Evolutionary conservation across 2,329 filamentous ascomycete genomes (phyloP).

Genomic region (Xylariaceae sp.): DNA sequence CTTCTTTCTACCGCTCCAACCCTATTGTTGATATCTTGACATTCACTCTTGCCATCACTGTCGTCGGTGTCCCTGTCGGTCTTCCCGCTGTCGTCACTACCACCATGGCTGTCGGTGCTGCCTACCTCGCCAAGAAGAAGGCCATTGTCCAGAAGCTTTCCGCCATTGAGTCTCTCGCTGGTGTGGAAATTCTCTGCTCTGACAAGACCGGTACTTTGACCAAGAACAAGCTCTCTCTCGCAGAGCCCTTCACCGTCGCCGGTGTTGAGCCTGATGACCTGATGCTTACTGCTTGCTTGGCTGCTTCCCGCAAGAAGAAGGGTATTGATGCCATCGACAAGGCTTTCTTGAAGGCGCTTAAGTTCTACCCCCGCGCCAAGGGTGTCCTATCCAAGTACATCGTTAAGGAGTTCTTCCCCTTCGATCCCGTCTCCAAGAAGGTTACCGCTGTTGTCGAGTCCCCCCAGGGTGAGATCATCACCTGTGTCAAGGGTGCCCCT

Average conservation of each 20-base stretch:
- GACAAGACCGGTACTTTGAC: conserved; percentile 93
- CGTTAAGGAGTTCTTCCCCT: conserved; percentile 79
- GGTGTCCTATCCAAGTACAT: conserved; percentile 76
- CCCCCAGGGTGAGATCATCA: conserved; percentile 76
- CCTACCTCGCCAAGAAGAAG: conserved; percentile 87
- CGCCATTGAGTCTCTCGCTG: conserved; percentile 86
- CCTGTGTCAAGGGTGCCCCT: conserved; percentile 87
- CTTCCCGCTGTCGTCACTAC: conserved; percentile 90
- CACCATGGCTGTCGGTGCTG: conserved; percentile 90
- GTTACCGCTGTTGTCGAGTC: conserved; percentile 80
- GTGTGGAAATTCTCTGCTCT: conserved; percentile 90
- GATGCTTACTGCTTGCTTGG: conserved; percentile 87
- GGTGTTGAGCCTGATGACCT: conserved; percentile 84
- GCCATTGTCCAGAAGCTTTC: conserved; percentile 91
- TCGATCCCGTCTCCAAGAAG: conserved; percentile 93
- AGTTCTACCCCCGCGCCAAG: conserved; percentile 80
- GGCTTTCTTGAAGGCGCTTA: conserved; percentile 84
- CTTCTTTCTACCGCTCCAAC: conserved; percentile 85
- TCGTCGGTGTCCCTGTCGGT: conserved; percentile 89
- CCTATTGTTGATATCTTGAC: conserved; percentile 72
- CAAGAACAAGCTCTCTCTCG: conserved; percentile 87
- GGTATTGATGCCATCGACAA: conserved; percentile 94
- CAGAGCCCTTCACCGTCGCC: conserved; percentile 77
- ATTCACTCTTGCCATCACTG: conserved; percentile 84
- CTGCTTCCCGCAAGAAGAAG: conserved; percentile 91